Evolutionary conservation across 2,329 filamentous ascomycete species (phyloP).

Genomic region (Colletotrichum echinochloae): DNA sequence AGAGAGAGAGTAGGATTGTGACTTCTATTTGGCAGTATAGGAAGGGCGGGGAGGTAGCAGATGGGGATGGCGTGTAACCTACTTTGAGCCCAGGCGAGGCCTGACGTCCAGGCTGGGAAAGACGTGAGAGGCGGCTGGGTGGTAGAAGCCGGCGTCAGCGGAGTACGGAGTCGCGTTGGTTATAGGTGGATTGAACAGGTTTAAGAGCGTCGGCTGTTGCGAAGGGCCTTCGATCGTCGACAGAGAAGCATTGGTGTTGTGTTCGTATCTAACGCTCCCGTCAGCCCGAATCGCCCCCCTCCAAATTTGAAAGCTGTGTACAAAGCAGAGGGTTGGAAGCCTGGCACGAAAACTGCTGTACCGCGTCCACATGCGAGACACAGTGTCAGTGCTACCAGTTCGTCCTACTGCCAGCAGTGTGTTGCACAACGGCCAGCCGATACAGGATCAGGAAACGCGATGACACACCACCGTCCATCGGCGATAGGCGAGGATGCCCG

Average conservation of each 20-base stretch:
- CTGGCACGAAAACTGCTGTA: constrained; percentile 53
- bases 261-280: constrained; percentile 62
- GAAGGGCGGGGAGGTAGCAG: background rate
- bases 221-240: constrained; percentile 65
- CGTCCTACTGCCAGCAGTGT: constrained; percentile 60
- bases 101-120: constrained; percentile 65
- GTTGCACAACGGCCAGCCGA: constrained; percentile 57
- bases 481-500: constrained; percentile 49
- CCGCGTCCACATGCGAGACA: constrained; percentile 51
- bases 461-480: constrained; percentile 50
- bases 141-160: constrained; percentile 63
- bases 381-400: constrained; percentile 47
- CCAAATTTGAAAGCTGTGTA: constrained; percentile 30
- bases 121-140: constrained; percentile 58
- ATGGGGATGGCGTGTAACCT: constrained; percentile 52
- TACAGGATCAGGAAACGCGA: constrained; percentile 55
- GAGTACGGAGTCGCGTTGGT: constrained; percentile 62
- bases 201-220: constrained; percentile 63
- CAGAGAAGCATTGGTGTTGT: constrained; percentile 64
- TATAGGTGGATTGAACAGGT: constrained; percentile 63
- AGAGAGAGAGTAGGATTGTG: constrained; percentile 22
- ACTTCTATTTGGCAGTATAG: constrained; percentile 27
- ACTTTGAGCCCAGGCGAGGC: constrained; percentile 67
- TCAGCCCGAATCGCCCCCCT: constrained; percentile 42
- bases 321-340: constrained; percentile 45